These are phyloP conservation scores for Ascochyta fabae DNA, from an alignment of 2,329 filamentous ascomycete genomes.

Conservation along the genomic window DNA sequence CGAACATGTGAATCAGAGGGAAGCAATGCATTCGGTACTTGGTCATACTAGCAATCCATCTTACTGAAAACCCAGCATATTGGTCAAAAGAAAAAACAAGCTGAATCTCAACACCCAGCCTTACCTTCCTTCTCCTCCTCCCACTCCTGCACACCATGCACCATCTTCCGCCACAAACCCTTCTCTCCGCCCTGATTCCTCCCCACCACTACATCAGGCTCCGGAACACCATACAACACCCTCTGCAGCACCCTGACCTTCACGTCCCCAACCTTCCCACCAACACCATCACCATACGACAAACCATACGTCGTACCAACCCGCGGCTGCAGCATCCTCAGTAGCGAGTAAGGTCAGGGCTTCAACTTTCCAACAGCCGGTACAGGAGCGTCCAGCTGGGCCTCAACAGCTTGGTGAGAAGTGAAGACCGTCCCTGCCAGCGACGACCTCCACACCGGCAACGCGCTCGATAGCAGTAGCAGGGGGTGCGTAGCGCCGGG, in stretches of 20 bases:
- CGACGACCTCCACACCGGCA: background rate
- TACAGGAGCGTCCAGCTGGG: background rate
- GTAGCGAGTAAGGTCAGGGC: conserved; percentile 12
- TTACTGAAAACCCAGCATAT: background rate
- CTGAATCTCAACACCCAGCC: background rate
- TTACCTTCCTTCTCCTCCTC: background rate
- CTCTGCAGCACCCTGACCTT: background rate
- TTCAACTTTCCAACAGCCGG: background rate
- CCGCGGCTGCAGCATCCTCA: conserved; percentile 13
- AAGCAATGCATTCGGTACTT: background rate
- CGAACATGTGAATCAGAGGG: background rate
- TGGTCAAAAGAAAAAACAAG: background rate
- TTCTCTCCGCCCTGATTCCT: background rate
- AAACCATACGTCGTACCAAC: conserved; percentile 22
- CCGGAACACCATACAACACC: conserved; percentile 12
- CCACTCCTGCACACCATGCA: background rate
- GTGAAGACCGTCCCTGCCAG: background rate
- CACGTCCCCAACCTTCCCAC: background rate
- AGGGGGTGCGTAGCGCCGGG: conserved; percentile 11
- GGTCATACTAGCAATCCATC: background rate
- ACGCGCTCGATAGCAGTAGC: background rate
- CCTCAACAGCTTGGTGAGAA: background rate
- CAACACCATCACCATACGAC: background rate
- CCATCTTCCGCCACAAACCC: background rate
- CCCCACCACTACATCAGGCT: conserved; percentile 4